Evolutionary conservation across 352 stramenopile genomes (phyloP).

Genomic region (Phytophthora idaei): DNA sequence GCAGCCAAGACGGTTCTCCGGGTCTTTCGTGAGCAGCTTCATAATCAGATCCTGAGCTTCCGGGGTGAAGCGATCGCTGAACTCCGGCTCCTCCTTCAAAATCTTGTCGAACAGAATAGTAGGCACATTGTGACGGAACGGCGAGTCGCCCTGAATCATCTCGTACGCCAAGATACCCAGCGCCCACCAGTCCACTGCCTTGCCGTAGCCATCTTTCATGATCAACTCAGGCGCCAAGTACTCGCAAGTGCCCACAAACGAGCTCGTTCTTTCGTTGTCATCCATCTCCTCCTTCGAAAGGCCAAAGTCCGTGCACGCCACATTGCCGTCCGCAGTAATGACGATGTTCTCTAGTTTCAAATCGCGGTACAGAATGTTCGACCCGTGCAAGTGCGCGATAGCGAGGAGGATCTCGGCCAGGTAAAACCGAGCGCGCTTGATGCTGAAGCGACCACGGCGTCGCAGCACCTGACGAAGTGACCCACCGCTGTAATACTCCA

Average conservation of each 20-base stretch:
- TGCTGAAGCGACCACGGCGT: slow-evolving; percentile 69
- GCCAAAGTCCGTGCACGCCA: slow-evolving; percentile 76
- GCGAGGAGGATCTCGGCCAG: slow-evolving; percentile 70
- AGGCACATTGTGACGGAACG: slow-evolving; percentile 70
- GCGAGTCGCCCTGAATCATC: slow-evolving; percentile 78
- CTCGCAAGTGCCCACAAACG: slow-evolving; percentile 77
- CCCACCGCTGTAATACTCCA: slow-evolving; percentile 81
- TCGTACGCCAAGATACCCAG: slow-evolving; percentile 78
- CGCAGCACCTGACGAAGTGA: slow-evolving; percentile 72
- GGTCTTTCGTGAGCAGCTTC: slow-evolving; percentile 64
- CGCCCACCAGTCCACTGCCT: slow-evolving; percentile 80
- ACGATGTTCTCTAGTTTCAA: slow-evolving; percentile 83
- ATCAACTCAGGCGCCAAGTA: slow-evolving; percentile 79
- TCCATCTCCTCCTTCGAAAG: slow-evolving; percentile 80
- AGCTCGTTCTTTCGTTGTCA: slow-evolving; percentile 68
- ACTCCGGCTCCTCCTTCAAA: slow-evolving; percentile 72
- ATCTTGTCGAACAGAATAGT: slow-evolving; percentile 84
- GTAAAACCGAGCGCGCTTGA: slow-evolving; percentile 75
- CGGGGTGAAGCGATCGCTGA: slow-evolving; percentile 71
- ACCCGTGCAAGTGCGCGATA: slow-evolving; percentile 64
- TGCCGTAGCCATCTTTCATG: slow-evolving; percentile 72
- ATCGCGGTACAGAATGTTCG: slow-evolving; percentile 77
- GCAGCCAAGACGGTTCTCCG: slow-evolving; percentile 54
- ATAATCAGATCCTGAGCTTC: slow-evolving; percentile 71
- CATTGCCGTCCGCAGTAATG: slow-evolving; percentile 70